Base-by-base conservation (phyloP, 139 green algal genomes). In the Pseudopediastrum boryanum region DNA sequence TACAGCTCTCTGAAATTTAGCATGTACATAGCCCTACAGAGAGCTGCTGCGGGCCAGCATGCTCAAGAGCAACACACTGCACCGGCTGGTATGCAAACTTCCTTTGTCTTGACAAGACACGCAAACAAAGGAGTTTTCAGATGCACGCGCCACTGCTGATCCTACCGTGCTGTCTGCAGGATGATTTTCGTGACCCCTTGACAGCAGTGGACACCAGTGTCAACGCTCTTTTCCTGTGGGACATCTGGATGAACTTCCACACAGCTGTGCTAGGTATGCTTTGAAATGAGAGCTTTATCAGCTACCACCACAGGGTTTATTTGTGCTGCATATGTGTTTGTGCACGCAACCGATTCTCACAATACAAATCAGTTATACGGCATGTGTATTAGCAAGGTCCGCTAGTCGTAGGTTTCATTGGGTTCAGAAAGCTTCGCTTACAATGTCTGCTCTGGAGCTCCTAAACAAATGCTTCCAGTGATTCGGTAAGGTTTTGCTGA, bases 161-260 rank as follows among this genome's bases (percentile, higher is more conserved):
- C 9, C 6, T 10, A 65, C 56, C 56, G 31, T 10, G 56, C 21
- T 31, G 56, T 19, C 29, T 68, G 62, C 70, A 79, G 69, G 29
- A 10, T 62, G 65, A 75, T 33, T 39, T 84, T 7, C 35, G 42
- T 35, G 70, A 48, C 41, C 44, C 71, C 12, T 27, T 87, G 7
- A 41, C 42, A 21, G 27, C 39, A 0, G 31, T 87, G 9, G 83
- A 87, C 43, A 25, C 84, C 2, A 44, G 33, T 19, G 70, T 84
- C 35, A 82, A 79, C 44, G 0, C 51, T 4, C 6, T 85, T 16
- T 85, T 87, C 27, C 50, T 87, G 54, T 39, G 65, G 19, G 83
- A 87, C 67, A 56, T 85, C 4, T 67, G 54, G 29, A 65, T 83
- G 39, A 85, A 81, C 74, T 85, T 85, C 66, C 35, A 61, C 2